phyloP scores from a whole-genome alignment of 805 yeast genomes.

The Yarrowia sp. region DNA sequence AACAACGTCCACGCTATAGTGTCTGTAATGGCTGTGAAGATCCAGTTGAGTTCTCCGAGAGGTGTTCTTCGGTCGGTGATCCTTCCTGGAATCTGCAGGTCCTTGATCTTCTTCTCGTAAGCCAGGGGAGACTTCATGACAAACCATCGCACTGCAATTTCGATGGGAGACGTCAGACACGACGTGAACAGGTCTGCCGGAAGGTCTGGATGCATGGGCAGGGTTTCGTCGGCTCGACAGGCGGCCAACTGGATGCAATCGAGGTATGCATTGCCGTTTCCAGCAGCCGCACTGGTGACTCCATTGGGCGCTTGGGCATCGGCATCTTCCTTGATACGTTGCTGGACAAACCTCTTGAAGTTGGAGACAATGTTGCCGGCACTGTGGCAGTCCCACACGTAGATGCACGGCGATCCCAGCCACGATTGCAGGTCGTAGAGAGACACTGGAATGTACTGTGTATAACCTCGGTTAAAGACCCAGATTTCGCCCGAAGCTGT shows the following conservation, averaged over 20 bases:
- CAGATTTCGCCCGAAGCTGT: conserved; percentile 96
- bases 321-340: conserved; percentile 81
- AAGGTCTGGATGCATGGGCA: conserved; percentile 91
- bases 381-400: conserved; percentile 91
- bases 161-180: conserved; percentile 94
- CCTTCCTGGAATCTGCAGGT: conserved; percentile 82
- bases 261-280: conserved; percentile 54
- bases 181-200: conserved; percentile 97
- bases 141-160: conserved; percentile 90
- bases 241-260: conserved; percentile 95
- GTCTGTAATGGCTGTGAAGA: conserved; percentile 96
- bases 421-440: conserved; percentile 94
- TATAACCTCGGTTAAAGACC: conserved; percentile 97
- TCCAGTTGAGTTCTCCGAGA: conserved; percentile 95
- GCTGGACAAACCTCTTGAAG: conserved; percentile 87
- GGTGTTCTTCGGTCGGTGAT: conserved; percentile 94
- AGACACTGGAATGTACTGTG: conserved; percentile 96
- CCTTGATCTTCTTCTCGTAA: conserved; percentile 47
- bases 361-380: conserved; percentile 93
- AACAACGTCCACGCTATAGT: conserved; percentile 97
- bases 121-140: conserved; percentile 66
- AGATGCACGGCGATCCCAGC: conserved; percentile 97
- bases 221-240: conserved; percentile 80
- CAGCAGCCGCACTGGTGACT: conserved; percentile 50
- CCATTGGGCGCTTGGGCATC: conserved; percentile 65